Conservation (phyloP, 2,329 filamentous ascomycete genomes). For the Pseudomassariella vexata region DNA sequence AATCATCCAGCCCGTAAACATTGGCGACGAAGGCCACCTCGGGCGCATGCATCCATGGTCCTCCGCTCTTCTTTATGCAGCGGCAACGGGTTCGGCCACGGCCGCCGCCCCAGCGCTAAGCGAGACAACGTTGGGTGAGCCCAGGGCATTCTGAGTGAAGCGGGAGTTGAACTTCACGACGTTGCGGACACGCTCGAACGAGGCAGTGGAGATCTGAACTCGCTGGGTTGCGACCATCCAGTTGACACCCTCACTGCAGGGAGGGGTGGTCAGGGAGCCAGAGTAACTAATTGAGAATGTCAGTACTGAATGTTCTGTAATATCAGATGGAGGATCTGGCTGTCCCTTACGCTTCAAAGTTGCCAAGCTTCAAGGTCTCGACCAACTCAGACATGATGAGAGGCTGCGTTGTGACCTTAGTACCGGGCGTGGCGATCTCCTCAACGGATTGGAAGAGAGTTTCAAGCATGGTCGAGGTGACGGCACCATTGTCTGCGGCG, state of each 20-base stretch:
- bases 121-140: slow-evolving; percentile 29
- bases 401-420: slow-evolving; percentile 30
- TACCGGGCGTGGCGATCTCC: slow-evolving; percentile 36
- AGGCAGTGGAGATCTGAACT: slow-evolving; percentile 29
- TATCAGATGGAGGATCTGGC: neutral
- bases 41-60: no score
- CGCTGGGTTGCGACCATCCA: slow-evolving; percentile 42
- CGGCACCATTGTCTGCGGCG: slow-evolving; percentile 28
- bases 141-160: slow-evolving; percentile 36
- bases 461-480: slow-evolving; percentile 36
- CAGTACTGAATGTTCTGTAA: neutral
- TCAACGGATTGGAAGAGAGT: slow-evolving; percentile 36
- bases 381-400: slow-evolving; percentile 39
- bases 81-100: no score
- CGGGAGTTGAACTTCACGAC: slow-evolving; percentile 44
- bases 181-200: slow-evolving; percentile 32
- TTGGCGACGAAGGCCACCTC: no score
- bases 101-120: slow-evolving; percentile 1
- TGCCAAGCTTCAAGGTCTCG: slow-evolving; percentile 26
- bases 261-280: slow-evolving; percentile 44
- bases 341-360: slow-evolving; percentile 29
- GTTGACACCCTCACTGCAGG: slow-evolving; percentile 39
- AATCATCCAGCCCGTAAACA: no score
- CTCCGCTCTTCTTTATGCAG: no score
- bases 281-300: slow-evolving; percentile 26